Percentiles rank a stretch among this genome's conserved stretches.
Conservation (phyloP, 306 rosid species). For the Quercus ilex region DNA sequence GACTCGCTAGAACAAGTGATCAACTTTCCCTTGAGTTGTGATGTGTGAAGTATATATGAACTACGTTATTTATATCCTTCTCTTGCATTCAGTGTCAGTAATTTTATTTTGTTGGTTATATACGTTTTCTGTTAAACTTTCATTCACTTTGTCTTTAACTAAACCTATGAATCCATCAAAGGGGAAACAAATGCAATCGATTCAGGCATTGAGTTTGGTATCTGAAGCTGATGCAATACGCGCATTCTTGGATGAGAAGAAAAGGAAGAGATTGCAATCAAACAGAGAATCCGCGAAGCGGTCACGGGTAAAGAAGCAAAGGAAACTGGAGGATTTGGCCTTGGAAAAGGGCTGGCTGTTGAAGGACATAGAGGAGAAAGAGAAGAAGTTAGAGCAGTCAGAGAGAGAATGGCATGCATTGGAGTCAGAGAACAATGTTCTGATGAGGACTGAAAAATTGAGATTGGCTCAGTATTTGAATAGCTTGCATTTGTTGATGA, state of each 20-base stretch:
- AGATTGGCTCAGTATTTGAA: neutral
- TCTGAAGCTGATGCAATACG: neutral
- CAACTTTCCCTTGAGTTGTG: too few relatives aligned
- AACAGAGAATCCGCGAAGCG: constrained; percentile 18
- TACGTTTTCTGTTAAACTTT: neutral
- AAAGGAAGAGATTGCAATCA: constrained; percentile 9
- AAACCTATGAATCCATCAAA: neutral
- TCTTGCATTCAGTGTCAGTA: constrained; percentile 9
- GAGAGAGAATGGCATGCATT: neutral
- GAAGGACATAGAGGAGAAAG: neutral
- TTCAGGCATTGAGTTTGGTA: neutral
- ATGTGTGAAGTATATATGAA: constrained; percentile 1
- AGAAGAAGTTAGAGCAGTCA: neutral
- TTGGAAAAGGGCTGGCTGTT: neutral
- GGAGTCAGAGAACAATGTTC: neutral
- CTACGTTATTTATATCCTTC: neutral
- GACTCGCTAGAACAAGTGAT: too few relatives aligned
- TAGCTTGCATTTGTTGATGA: neutral
- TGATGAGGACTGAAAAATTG: neutral
- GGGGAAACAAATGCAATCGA: neutral
- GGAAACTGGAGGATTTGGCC: constrained; percentile 1
- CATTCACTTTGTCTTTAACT: neutral
- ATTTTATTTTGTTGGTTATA: constrained; percentile 15
- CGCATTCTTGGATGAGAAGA: constrained; percentile 8
- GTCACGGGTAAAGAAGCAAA: constrained; percentile 14